phyloP scores from a whole-genome alignment of 2,329 filamentous ascomycete genomes.

The Coleophoma crateriformis region DNA sequence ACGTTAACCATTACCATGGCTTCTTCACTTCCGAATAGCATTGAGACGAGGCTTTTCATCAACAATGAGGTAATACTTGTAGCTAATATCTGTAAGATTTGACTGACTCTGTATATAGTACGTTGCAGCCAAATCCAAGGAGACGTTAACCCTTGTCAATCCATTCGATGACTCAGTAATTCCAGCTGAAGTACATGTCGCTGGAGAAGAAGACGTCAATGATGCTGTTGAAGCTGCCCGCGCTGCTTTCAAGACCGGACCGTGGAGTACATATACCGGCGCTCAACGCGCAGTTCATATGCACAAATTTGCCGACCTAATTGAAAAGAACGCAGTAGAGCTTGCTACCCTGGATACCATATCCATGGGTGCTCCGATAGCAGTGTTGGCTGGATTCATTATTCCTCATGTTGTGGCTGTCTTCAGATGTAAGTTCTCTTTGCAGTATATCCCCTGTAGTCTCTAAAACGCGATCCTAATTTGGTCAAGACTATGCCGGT shows the following conservation, averaged over 20 bases:
- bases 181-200: conserved; percentile 26
- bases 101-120: conserved; percentile 21
- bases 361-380: conserved; percentile 38
- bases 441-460: too few relatives aligned
- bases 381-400: conserved; percentile 22
- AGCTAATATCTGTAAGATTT: conserved; percentile 25
- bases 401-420: conserved; percentile 31
- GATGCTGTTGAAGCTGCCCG: conserved; percentile 37
- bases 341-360: conserved; percentile 35
- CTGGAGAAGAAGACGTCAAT: conserved; percentile 31
- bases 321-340: conserved; percentile 30
- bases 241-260: conserved; percentile 30
- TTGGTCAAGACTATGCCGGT: conserved; percentile 22
- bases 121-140: conserved; percentile 5
- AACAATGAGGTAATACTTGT: conserved; percentile 38
- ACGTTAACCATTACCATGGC: background rate
- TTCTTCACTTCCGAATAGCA: too few relatives aligned
- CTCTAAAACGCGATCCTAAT: conserved; percentile 7
- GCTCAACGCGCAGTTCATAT: conserved; percentile 6
- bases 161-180: conserved; percentile 41
- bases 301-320: conserved; percentile 31
- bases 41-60: conserved; percentile 34
- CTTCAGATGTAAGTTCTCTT: conserved; percentile 15
- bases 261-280: conserved; percentile 27
- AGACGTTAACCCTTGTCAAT: conserved; percentile 23